Base-by-base conservation (phyloP, 2,329 filamentous ascomycete species). In the Colletotrichum sp. region DNA sequence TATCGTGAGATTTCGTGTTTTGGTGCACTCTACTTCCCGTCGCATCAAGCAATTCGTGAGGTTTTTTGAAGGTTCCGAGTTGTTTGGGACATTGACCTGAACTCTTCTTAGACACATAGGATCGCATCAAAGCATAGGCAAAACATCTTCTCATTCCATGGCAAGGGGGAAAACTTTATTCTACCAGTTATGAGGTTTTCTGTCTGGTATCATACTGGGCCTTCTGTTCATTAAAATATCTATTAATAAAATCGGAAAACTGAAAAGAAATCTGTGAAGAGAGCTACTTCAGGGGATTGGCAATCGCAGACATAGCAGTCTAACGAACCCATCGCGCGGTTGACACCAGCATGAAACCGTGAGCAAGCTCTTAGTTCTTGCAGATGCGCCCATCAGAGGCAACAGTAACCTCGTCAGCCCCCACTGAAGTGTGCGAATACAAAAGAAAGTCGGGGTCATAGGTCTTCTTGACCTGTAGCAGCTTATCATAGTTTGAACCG, bases 401-500 rank as follows among this genome's bases (percentile, higher is more conserved):
- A 26, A 57, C 52, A 1, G 24, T 57, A 24, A 57, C 6, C 52
- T 57, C 52, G 21, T 57, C 52, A 9, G 59, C 59, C 26, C 59
- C 30, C 59, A 63, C 59, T 1, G 26, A n/a, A 13, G 59, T 30
- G 9, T 21, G 30, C 10, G 59, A 87, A 68, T 89, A 89, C 34
- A 89, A 89, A 7, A 92, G 71, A 3, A 80, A 78, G 2, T 82
- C 69, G 1, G 86, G 83, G 77, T 91, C 90, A 76, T 87, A 91
- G 78, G 85, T 87, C 26, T 82, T 79, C 85, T 92, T 92, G 30
- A 91, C 83, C 1, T 59, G 34, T 18, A 84, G 71, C 28, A 90
- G 79, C 12, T 77, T 78, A 0, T 78, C 69, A 70, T 90, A 90
- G 72, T 89, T 89, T 7, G 18, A 28, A 14, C 59, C 59, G 4